These are phyloP conservation scores for Aspergillus luchuensis DNA, from an alignment of 2,329 filamentous ascomycete species.

Conservation along the genomic window DNA sequence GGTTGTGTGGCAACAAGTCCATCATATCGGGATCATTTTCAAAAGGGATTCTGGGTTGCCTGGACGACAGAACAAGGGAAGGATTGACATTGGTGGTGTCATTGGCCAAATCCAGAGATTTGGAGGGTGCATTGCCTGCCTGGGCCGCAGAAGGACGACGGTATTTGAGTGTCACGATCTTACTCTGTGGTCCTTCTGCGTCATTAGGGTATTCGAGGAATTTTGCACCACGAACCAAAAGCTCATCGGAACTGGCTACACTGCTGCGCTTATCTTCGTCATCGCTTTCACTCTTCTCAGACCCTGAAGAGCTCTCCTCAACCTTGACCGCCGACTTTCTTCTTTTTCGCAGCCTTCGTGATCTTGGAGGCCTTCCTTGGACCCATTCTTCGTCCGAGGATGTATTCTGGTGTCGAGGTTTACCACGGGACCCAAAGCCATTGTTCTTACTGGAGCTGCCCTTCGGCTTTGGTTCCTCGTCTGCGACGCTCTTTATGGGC, in stretches of 20 bases:
- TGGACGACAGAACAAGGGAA: too few relatives aligned
- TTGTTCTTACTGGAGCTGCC: background rate
- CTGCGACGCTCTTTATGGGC: background rate
- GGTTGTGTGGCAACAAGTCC: too few relatives aligned
- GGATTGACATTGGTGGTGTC: background rate
- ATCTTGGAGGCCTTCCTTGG: background rate
- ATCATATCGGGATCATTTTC: too few relatives aligned
- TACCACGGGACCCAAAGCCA: background rate
- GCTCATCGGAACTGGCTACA: conserved; percentile 10
- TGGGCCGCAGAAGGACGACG: background rate
- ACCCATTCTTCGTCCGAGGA: conserved; percentile 14
- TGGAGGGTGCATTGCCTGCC: background rate
- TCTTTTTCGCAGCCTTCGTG: background rate
- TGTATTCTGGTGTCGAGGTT: background rate
- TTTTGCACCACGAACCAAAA: conserved; percentile 19
- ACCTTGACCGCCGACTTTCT: background rate
- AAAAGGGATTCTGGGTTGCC: too few relatives aligned
- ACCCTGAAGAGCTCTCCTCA: background rate
- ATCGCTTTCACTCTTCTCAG: conserved; percentile 15
- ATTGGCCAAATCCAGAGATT: background rate
- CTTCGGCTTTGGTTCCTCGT: background rate
- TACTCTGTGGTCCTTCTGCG: conserved; percentile 5
- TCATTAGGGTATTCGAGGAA: conserved; percentile 23
- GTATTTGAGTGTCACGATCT: conserved; percentile 21
- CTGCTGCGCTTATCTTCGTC: conserved; percentile 9